Percentiles rank a stretch among this genome's conserved stretches.
Conservation (phyloP, 495 filamentous ascomycete genomes). For the Penicillium bovifimosum region DNA sequence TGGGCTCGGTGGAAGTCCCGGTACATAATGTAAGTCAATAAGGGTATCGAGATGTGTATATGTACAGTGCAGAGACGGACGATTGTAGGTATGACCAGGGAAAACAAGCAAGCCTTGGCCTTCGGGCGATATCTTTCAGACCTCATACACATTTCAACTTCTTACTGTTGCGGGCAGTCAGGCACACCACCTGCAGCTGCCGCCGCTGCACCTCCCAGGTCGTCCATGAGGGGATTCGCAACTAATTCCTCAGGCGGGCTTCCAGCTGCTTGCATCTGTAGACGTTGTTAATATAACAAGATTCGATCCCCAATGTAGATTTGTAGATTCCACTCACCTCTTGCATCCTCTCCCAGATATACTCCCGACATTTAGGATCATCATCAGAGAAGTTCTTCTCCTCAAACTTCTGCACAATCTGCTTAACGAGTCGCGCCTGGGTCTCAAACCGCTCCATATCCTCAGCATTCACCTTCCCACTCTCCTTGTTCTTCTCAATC, state of each 20-base stretch:
- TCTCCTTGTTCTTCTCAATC: slow-evolving; percentile 70
- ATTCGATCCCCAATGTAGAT: background rate
- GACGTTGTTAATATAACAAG: slow-evolving; percentile 12
- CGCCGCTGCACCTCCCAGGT: slow-evolving; percentile 23
- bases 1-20: background rate
- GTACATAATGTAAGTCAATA: slow-evolving; percentile 16
- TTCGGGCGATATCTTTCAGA: background rate
- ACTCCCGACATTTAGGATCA: slow-evolving; percentile 76
- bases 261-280: slow-evolving; percentile 88
- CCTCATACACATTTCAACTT: background rate
- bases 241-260: slow-evolving; percentile 87
- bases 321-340: slow-evolving; percentile 58
- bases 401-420: slow-evolving; percentile 89
- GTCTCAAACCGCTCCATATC: slow-evolving; percentile 75
- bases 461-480: slow-evolving; percentile 52
- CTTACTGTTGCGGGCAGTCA: slow-evolving; percentile 40
- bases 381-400: slow-evolving; percentile 70
- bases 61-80: slow-evolving; percentile 24
- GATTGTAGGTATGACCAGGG: slow-evolving; percentile 4
- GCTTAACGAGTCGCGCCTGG: slow-evolving; percentile 73
- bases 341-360: slow-evolving; percentile 95
- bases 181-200: slow-evolving; percentile 28
- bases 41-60: slow-evolving; percentile 26
- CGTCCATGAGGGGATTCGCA: slow-evolving; percentile 56
- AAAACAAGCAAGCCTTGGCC: background rate